phyloP scores from a whole-genome alignment of 1,284 basidiomycete genomes.

The Ganoderma meredithae region DNA sequence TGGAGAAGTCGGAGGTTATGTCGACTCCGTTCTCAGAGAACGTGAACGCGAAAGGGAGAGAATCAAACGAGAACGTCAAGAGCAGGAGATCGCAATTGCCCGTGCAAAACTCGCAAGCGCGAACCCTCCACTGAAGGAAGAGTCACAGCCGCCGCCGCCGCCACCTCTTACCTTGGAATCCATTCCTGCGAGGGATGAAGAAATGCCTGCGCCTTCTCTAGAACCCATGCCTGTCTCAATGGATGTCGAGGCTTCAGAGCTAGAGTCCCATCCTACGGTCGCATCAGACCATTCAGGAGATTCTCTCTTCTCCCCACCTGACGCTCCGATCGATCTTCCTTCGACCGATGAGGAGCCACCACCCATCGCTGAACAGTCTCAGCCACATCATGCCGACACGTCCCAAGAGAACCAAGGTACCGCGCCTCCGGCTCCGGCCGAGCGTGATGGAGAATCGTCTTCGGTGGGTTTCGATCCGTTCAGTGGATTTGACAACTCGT shows the following conservation, averaged over 20 bases:
- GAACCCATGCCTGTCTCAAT: neutral
- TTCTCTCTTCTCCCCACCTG: slow-evolving; percentile 37
- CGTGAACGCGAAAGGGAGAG: slow-evolving; percentile 77
- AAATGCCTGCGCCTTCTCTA: neutral
- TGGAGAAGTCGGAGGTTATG: slow-evolving; percentile 66
- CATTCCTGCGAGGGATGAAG: slow-evolving; percentile 1
- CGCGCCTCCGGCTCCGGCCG: neutral
- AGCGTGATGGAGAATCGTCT: neutral
- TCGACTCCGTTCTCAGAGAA: slow-evolving; percentile 74
- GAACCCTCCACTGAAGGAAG: slow-evolving; percentile 5
- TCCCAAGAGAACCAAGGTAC: neutral
- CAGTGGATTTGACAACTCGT: slow-evolving; percentile 42
- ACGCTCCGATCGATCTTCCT: slow-evolving; percentile 26
- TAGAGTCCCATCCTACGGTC: slow-evolving; percentile 18
- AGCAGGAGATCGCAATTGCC: slow-evolving; percentile 28
- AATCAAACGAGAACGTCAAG: slow-evolving; percentile 63
- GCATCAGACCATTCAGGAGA: slow-evolving; percentile 34
- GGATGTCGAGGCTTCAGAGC: slow-evolving; percentile 16
- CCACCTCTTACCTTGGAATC: neutral
- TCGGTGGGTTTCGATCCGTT: slow-evolving; percentile 34
- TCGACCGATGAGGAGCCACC: slow-evolving; percentile 26
- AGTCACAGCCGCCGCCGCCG: neutral
- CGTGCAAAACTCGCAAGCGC: slow-evolving; percentile 22
- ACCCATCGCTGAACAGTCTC: slow-evolving; percentile 8
- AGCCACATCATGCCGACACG: neutral